Evolutionary conservation across 2,329 filamentous ascomycete species (phyloP).

Genomic region (Monosporascus sp.): DNA sequence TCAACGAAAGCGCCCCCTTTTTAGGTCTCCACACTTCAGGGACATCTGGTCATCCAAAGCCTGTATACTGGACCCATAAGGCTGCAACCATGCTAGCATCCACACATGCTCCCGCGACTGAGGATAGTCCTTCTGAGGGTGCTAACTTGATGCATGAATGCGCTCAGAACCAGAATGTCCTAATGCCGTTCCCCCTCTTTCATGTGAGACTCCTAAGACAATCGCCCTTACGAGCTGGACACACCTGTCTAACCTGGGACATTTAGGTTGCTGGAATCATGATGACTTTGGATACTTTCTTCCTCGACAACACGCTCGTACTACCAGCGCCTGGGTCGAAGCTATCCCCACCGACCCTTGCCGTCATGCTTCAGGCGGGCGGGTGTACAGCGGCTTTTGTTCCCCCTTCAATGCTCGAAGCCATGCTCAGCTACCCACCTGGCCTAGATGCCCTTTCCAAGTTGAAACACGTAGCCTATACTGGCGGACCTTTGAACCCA

Average conservation of each 20-base stretch:
- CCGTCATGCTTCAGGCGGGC: conserved; percentile 12
- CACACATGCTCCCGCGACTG: too few relatives aligned
- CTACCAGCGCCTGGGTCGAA: conserved; percentile 14
- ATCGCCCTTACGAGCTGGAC: not conserved
- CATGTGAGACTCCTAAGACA: conserved; percentile 1
- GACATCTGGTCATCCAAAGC: conserved; percentile 21
- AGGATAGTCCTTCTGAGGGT: not conserved
- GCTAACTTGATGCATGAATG: not conserved
- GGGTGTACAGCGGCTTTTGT: conserved; percentile 9
- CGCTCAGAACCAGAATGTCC: conserved; percentile 8
- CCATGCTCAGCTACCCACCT: conserved; percentile 13
- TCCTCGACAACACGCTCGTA: conserved; percentile 9
- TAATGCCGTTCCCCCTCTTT: conserved; percentile 8
- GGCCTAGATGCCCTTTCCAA: conserved; percentile 13
- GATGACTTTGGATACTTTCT: conserved; percentile 3
- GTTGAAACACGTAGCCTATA: conserved; percentile 17
- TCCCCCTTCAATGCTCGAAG: conserved; percentile 19
- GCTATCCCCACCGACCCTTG: conserved; percentile 17
- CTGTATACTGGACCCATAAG: conserved; percentile 21
- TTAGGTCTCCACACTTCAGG: conserved; percentile 15
- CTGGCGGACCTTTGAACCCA: conserved; percentile 20
- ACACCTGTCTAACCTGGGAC: not conserved
- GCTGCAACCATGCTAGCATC: not conserved
- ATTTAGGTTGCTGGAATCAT: conserved; percentile 11
- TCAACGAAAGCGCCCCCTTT: conserved; percentile 9